Evolutionary conservation across 306 rosid species (phyloP).

Genomic region (Prosopis cineraria): DNA sequence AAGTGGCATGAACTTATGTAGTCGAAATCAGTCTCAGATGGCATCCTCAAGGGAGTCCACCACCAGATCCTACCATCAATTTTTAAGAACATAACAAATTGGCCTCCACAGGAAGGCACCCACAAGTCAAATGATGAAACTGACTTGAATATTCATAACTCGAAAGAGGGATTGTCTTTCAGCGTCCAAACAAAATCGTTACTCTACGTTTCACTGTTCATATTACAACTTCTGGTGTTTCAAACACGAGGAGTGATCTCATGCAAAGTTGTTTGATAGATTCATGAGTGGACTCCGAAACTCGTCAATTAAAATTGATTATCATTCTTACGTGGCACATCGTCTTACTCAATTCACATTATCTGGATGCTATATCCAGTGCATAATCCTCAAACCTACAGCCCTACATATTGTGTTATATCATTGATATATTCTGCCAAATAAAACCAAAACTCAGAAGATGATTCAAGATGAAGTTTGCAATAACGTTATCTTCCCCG

Average conservation of each 20-base stretch:
- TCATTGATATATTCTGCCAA: conserved; percentile 20
- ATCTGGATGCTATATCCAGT: background rate
- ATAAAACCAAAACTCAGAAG: background rate
- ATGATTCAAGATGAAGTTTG: background rate
- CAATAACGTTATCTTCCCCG: background rate
- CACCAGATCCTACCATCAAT: conserved; percentile 35
- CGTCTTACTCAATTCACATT: conserved; percentile 26
- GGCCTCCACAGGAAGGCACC: conserved; percentile 41
- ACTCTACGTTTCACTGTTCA: conserved; percentile 24
- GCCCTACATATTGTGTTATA: conserved; percentile 9
- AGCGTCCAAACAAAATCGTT: background rate
- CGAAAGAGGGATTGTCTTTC: conserved; percentile 11
- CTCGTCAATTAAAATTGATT: background rate
- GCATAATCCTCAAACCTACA: conserved; percentile 8
- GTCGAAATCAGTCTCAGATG: conserved; percentile 40
- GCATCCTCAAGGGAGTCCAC: conserved; percentile 36
- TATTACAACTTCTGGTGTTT: conserved; percentile 26
- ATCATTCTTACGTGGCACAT: background rate
- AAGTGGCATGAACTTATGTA: conserved; percentile 33
- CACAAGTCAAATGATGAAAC: too few species aligned
- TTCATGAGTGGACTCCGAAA: conserved; percentile 4
- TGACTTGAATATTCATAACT: too few species aligned
- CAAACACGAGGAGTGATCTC: conserved; percentile 15
- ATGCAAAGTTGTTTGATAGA: conserved; percentile 22
- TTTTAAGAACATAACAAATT: conserved; percentile 47